These are phyloP conservation scores for Lachnellula hyalina DNA, from an alignment of 2,329 filamentous ascomycete species.

Conservation along the genomic window DNA sequence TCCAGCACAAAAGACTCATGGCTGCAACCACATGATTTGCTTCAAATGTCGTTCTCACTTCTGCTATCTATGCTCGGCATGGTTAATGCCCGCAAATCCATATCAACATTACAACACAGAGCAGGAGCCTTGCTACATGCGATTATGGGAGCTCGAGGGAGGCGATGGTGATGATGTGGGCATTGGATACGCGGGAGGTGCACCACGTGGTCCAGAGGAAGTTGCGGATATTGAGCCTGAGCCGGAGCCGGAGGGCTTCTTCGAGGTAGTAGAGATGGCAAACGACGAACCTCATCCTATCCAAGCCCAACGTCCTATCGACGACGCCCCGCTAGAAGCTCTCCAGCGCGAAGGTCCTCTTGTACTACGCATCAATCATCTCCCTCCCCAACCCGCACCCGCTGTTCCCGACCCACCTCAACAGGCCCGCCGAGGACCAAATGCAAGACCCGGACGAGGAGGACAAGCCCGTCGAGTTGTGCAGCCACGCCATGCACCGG, in stretches of 20 bases:
- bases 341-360: conserved; percentile 30
- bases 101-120: conserved; percentile 82
- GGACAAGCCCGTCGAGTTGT: conserved; percentile 1
- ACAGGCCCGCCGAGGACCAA: conserved; percentile 2
- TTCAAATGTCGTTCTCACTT: conserved; percentile 87
- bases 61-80: conserved; percentile 89
- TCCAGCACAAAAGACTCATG: conserved; percentile 82
- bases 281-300: conserved; percentile 11
- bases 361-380: conserved; percentile 29
- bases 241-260: conserved; percentile 2
- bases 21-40: conserved; percentile 97
- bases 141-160: conserved; percentile 83
- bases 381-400: conserved; percentile 17
- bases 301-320: not conserved
- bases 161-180: conserved; percentile 56
- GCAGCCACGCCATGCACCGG: conserved; percentile 7
- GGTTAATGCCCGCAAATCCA: conserved; percentile 74
- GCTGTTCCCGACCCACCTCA: conserved; percentile 18
- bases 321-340: conserved; percentile 10
- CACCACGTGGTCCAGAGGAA: conserved; percentile 1
- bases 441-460: conserved; percentile 2
- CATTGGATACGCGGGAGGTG: conserved; percentile 22
- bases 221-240: conserved; percentile 7
- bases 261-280: not conserved
- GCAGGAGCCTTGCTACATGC: conserved; percentile 69